phyloP scores from a whole-genome alignment of 2,329 filamentous ascomycete species.

The Colletotrichum sp. region DNA sequence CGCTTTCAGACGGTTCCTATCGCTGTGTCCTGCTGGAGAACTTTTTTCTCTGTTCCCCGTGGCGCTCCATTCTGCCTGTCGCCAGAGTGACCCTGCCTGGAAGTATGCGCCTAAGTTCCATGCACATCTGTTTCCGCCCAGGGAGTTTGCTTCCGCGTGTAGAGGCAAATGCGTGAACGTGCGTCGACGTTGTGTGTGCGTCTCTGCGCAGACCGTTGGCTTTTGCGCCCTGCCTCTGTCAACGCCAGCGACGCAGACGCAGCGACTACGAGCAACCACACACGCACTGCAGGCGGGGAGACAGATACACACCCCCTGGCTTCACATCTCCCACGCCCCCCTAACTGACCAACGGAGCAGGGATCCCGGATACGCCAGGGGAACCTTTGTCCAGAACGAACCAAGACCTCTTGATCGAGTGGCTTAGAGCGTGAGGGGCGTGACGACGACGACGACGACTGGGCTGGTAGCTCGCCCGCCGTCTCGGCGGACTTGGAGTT shows the following conservation, averaged over 20 bases:
- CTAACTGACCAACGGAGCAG: not conserved
- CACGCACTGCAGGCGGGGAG: not conserved
- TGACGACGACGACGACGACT: constrained; percentile 8
- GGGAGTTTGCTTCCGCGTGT: not conserved
- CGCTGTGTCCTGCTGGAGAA: not conserved
- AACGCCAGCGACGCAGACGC: not conserved
- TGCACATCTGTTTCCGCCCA: not conserved
- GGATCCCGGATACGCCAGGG: constrained; percentile 5
- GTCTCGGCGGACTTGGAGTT: constrained; percentile 12
- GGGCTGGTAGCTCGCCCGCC: constrained; percentile 1
- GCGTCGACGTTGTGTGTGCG: not conserved
- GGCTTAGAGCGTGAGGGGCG: constrained; percentile 16
- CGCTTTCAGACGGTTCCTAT: constrained; percentile 2
- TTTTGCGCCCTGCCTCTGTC: not conserved
- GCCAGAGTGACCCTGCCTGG: not conserved
- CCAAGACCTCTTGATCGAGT: not conserved
- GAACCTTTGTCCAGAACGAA: constrained; percentile 13
- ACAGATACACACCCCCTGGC: not conserved
- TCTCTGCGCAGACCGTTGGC: constrained; percentile 14
- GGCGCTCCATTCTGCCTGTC: not conserved
- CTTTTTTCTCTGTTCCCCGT: not conserved
- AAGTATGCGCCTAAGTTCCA: not conserved
- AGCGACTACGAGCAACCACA: not conserved
- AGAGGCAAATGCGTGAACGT: not conserved
- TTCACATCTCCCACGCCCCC: not conserved